Evolutionary conservation across 2,329 filamentous ascomycete species (phyloP).

Genomic region (Verruconis gallopava): DNA sequence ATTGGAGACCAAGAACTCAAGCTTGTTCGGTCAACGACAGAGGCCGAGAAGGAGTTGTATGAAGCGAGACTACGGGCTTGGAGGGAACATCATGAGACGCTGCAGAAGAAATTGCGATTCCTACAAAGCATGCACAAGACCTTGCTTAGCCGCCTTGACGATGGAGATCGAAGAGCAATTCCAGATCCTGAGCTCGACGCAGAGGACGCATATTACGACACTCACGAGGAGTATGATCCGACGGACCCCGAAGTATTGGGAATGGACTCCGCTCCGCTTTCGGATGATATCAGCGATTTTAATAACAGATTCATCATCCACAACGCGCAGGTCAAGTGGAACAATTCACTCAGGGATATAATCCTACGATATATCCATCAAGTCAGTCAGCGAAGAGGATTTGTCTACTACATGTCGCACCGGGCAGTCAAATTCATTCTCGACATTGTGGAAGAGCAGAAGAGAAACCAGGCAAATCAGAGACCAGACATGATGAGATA

Average conservation of each 20-base stretch:
- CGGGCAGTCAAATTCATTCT: slow-evolving; percentile 95
- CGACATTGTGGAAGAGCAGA: slow-evolving; percentile 92
- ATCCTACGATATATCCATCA: slow-evolving; percentile 96
- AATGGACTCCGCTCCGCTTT: slow-evolving; percentile 54
- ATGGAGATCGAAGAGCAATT: slow-evolving; percentile 40
- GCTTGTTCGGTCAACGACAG: slow-evolving; percentile 39
- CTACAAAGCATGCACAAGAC: slow-evolving; percentile 45
- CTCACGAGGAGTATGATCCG: slow-evolving; percentile 40
- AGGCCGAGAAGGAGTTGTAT: slow-evolving; percentile 31
- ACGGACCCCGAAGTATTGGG: slow-evolving; percentile 33
- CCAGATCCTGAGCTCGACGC: slow-evolving; percentile 22
- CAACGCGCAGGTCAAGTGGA: slow-evolving; percentile 97
- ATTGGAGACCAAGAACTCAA: slow-evolving; percentile 64
- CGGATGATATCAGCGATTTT: slow-evolving; percentile 86
- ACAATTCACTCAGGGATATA: slow-evolving; percentile 88
- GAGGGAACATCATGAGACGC: slow-evolving; percentile 41
- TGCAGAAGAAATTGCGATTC: slow-evolving; percentile 46
- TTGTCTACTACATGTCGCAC: slow-evolving; percentile 94
- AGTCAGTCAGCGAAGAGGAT: slow-evolving; percentile 87
- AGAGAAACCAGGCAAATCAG: slow-evolving; percentile 47
- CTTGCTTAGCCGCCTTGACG: slow-evolving; percentile 40
- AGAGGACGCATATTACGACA: slow-evolving; percentile 34
- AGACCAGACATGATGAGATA: slow-evolving; percentile 15
- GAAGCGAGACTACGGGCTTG: slow-evolving; percentile 44
- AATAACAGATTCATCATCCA: slow-evolving; percentile 97